phyloP scores from a whole-genome alignment of 495 filamentous ascomycete genomes.

The Trichoderma gamsii region DNA sequence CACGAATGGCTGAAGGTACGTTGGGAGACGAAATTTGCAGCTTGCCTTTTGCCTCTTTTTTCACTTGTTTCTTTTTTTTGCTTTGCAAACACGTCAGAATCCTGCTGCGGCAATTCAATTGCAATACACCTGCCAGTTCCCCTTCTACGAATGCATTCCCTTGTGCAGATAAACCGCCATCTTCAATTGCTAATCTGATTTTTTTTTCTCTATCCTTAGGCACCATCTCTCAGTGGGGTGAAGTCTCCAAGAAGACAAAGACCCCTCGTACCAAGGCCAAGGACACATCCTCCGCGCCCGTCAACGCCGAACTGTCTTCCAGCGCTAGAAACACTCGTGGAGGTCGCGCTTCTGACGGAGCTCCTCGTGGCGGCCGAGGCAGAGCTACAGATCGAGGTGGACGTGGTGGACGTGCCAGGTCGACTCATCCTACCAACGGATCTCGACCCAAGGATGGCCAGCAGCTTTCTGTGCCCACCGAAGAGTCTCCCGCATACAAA shows the following conservation, averaged over 20 bases:
- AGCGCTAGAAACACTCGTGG: conserved; percentile 45
- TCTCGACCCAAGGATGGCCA: conserved; percentile 40
- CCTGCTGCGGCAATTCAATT: background rate
- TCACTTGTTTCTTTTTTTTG: conserved; percentile 15
- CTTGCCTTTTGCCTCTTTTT: conserved; percentile 10
- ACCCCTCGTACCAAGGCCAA: conserved; percentile 80
- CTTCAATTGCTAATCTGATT: conserved; percentile 23
- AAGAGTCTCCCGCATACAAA: conserved; percentile 39
- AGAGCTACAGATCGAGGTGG: conserved; percentile 66
- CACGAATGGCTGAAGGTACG: conserved; percentile 87
- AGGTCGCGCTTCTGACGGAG: conserved; percentile 60
- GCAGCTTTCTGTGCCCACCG: conserved; percentile 44
- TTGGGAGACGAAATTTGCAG: conserved; percentile 11
- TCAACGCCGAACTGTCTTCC: conserved; percentile 38
- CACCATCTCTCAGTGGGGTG: conserved; percentile 85
- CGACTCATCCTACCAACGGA: conserved; percentile 48
- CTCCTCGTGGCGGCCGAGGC: conserved; percentile 53
- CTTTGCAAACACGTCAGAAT: background rate
- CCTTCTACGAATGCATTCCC: background rate
- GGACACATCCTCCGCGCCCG: conserved; percentile 53
- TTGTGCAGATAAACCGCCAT: background rate
- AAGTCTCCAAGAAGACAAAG: conserved; percentile 89
- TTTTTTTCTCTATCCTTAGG: conserved; percentile 44
- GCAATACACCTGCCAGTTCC: background rate
- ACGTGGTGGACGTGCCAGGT: conserved; percentile 59